Evolutionary conservation across 129 eudicot species (phyloP), one percentile per base, ranked within the genome.

Genomic region (Logfia minima): DNA sequence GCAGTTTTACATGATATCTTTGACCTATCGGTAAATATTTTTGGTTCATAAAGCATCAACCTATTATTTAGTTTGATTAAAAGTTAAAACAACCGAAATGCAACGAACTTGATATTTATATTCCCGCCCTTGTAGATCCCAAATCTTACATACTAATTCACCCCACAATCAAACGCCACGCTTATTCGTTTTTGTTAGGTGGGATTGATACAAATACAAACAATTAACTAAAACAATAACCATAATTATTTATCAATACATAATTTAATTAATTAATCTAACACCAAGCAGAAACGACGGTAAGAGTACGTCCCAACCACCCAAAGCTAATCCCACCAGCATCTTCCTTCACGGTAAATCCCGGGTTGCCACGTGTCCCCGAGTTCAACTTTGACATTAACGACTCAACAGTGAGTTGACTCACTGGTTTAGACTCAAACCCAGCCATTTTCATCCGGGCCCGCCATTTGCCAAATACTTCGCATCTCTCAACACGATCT

Each of bases 391-490:
- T 89, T 16, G 66, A 76, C 14, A 79, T 71, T 23, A 94, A 74
- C 61, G 89, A 84, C 70, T 87, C 97, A 0, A 80, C 89, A 9
- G 89, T 82, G 63, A 39, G 60, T 75, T 65, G 90, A 79, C 92
- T 83, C 86, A 87, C 51, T 8, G 85, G 80, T 48, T 68, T 84
- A 0, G 70, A 29, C 35, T 62, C 77, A 76, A 90, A 90, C 85
- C 97, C 98, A 14, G 98, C 98, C 98, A 93, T 93, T 9, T 90
- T 77, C 97, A 93, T 71, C 23, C 98, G 82, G 80, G 98, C 98
- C 91, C 98, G 85, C 98, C 98, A 93, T 84, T 93, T 93, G 29
- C 97, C 98, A 10, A 93, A 93, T 83, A 90, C 91, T 76, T 93
- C 98, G 86, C 91, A 89, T 81, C 98, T 89, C 69, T 93, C 98